A percentile compares a stretch with the other conserved stretches of the same genome.
These are phyloP conservation scores for Irpex sp. DNA, from an alignment of 1,284 basidiomycete species.

Conservation along the genomic window DNA sequence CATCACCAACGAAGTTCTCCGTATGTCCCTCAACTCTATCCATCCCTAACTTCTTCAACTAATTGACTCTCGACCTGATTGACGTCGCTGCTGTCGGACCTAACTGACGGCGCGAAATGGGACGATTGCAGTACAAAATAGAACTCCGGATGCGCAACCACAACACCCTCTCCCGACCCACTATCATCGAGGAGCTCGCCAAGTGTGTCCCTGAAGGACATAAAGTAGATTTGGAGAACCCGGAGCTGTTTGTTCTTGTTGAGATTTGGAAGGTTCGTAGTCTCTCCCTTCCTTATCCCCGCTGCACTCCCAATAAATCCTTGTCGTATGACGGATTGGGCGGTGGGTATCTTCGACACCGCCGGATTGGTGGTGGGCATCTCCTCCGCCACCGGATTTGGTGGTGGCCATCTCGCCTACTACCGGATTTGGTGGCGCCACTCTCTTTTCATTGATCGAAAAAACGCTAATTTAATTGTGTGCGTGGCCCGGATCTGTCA, in stretches of 20 bases:
- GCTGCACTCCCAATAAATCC: too few relatives aligned
- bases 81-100: too few relatives aligned
- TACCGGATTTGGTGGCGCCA: too few relatives aligned
- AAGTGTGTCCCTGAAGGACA: constrained; percentile 62
- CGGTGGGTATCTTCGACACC: too few relatives aligned
- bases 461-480: too few relatives aligned
- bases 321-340: too few relatives aligned
- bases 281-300: background rate
- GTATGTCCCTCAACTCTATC: constrained; percentile 20
- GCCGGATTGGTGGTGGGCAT: too few relatives aligned
- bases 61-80: too few relatives aligned
- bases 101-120: too few relatives aligned
- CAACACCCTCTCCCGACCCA: constrained; percentile 50
- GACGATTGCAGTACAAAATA: constrained; percentile 70
- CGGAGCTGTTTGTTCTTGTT: constrained; percentile 67
- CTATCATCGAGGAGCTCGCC: constrained; percentile 61
- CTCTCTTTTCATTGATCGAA: too few relatives aligned
- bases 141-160: constrained; percentile 72
- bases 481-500: too few relatives aligned
- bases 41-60: background rate
- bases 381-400: too few relatives aligned
- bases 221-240: constrained; percentile 58
- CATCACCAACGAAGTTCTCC: constrained; percentile 29
- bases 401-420: background rate
- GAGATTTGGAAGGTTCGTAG: constrained; percentile 65